Conservation (phyloP, 2,329 filamentous ascomycete species). For the Metarhizium anisopliae region DNA sequence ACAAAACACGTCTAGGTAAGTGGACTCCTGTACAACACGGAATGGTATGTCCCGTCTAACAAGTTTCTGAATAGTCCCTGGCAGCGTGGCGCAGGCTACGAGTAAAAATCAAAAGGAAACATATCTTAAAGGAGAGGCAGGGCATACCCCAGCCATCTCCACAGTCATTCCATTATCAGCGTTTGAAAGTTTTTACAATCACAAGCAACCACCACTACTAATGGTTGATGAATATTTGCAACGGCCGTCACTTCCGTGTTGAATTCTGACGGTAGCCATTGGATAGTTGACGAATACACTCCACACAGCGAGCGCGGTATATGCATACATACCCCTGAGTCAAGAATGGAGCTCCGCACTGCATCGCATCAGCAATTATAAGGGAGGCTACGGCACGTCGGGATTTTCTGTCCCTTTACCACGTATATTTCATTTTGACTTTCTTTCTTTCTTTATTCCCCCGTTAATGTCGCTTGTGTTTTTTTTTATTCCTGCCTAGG, state of each 20-base stretch:
- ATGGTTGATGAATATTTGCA: not conserved
- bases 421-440: not conserved
- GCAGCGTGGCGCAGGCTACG: conserved; percentile 37
- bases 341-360: not conserved
- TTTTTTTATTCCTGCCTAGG: not conserved
- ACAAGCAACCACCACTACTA: not conserved
- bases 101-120: conserved; percentile 15
- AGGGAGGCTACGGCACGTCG: not conserved
- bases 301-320: not conserved
- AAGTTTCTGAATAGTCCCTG: conserved; percentile 27
- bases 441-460: not conserved
- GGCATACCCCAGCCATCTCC: not conserved
- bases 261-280: not conserved
- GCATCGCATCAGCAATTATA: no score
- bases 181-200: not conserved
- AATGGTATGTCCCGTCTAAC: not conserved
- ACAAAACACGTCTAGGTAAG: conserved; percentile 32
- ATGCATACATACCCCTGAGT: not conserved
- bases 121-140: not conserved
- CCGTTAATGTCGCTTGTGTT: not conserved
- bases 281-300: not conserved
- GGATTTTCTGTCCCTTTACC: not conserved
- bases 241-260: not conserved
- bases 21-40: not conserved
- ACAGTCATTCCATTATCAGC: not conserved